Conservation (phyloP, 805 yeast species). For the Candida stauntonica region DNA sequence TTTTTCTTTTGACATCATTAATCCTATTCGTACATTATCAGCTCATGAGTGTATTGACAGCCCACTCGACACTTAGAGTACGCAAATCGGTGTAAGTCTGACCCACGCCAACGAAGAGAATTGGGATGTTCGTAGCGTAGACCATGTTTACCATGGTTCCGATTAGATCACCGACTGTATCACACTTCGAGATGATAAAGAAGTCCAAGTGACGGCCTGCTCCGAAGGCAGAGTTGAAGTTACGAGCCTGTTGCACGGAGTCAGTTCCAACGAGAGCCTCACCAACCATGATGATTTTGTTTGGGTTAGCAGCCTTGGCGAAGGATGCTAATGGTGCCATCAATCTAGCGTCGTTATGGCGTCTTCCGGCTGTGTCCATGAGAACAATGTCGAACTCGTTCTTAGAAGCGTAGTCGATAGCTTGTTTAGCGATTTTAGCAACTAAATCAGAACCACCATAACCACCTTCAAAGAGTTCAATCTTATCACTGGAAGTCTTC, state of each 20-base stretch:
- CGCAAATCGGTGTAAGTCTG: conserved; percentile 94
- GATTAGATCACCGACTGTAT: conserved; percentile 93
- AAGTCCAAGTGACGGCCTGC: conserved; percentile 76
- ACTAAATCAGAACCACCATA: conserved; percentile 96
- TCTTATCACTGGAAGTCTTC: conserved; percentile 53
- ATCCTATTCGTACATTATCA: conserved; percentile 29
- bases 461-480: conserved; percentile 86
- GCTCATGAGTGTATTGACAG: conserved; percentile 77
- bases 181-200: conserved; percentile 90
- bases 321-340: conserved; percentile 96
- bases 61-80: conserved; percentile 87
- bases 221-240: conserved; percentile 92
- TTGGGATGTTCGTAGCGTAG: conserved; percentile 92
- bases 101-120: conserved; percentile 92
- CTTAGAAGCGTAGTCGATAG: conserved; percentile 72
- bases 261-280: conserved; percentile 98
- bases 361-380: conserved; percentile 96
- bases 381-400: conserved; percentile 77
- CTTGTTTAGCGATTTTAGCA: conserved; percentile 87
- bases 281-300: conserved; percentile 97
- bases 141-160: conserved; percentile 98
- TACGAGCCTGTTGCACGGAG: conserved; percentile 90
- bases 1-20: too few relatives aligned
- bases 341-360: conserved; percentile 89
- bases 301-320: conserved; percentile 93